Evolutionary conservation across 1,139 yeast genomes (phyloP), one percentile per base, ranked within the genome.

Genomic region (Sugiyamaella sp.): DNA sequence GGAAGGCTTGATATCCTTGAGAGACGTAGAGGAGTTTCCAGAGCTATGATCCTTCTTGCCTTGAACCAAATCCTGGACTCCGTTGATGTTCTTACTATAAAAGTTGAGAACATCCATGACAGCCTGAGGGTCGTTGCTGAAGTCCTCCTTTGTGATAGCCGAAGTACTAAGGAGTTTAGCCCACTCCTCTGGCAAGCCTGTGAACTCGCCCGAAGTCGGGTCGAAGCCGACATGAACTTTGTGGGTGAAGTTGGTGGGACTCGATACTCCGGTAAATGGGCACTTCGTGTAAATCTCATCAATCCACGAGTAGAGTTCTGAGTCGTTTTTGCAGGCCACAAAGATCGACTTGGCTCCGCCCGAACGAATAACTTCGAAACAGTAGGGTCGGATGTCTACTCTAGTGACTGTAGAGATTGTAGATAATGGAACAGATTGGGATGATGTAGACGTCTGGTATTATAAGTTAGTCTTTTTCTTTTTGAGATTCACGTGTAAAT

Each of bases 51-150:
- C 49, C 20, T 33, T 22, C 4, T 41, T 29, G 14, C 33, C 42
- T 22, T 46, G 9, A 4, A 33, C 49, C 14, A 46, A 20, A 22
- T 46, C 50, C 21, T 46, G 42, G 19, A 46, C 50, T 9, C 50
- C 50, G 16, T 46, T 44, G 16, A 58, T 59, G 38, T 61, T 63
- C 45, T 62, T 58, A 25, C 62, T 54, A 68, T 89, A 89, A 68
- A 95, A 93, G 63, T 89, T 96, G 66, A 95, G 80, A 1, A 91
- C 99, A 66, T 93, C 97, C 61, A 93, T 90, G 40, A 75, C 80
- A 9, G 79, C 79, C 57, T 75, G 76, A 0, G 79, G 79, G 60
- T 75, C 72, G 48, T 72, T 71, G 49, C 71, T 74, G 60, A 73
- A 72, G 59, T 75, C 79, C 54, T 75, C 79, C 29, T 67, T 67